Evolutionary conservation across 202 grass and related monocot species (phyloP), one percentile per base, ranked within the genome.

Genomic region (Panicum virgatum): DNA sequence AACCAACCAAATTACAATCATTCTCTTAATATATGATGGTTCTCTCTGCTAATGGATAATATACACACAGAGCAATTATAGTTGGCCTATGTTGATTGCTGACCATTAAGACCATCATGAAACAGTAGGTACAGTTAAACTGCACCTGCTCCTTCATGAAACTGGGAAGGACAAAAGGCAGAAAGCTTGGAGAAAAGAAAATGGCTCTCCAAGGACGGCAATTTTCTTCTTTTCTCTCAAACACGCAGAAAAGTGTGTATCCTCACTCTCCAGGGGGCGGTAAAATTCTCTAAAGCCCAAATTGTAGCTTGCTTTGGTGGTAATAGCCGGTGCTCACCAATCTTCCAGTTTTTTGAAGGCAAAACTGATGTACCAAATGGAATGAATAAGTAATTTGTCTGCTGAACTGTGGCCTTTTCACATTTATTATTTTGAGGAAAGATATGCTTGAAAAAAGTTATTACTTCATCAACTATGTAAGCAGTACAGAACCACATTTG

Each of bases 311-410:
- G 86, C 87, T 79, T 97, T 93, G 36, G 94, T 93, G 39, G 82
- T 87, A 38, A 91, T 73, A 87, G 94, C 86, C 34, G 86, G 78
- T 53, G 89, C 89, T 79, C 87, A 84, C 86, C 87, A 91, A 58
- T 89, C 87, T 82, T 94, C 91, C 50, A 97, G 80, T 78, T 91
- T 93, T 86, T 91, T 91, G 79, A 90, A 67, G 36, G 87, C 86
- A 83, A 97, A 88, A 88, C 86, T 93, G 52, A 90, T 97, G 81
- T 89, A 93, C 79, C 86, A 65, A 59, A 86, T 93, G 77, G 91
- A 75, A 85, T 91, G 88, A 51, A 91, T 91, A 26, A 93, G 84
- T 89, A 42, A 42, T 10, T 43, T 67, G 74, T 89, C 81, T 54
- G 93, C 64, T 53, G 86, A n/a, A 20, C 9, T 66, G 37, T 67